These are phyloP conservation scores for Saccharomycopsis hybrid DNA, from an alignment of 1,139 yeast genomes.

Conservation along the genomic window DNA sequence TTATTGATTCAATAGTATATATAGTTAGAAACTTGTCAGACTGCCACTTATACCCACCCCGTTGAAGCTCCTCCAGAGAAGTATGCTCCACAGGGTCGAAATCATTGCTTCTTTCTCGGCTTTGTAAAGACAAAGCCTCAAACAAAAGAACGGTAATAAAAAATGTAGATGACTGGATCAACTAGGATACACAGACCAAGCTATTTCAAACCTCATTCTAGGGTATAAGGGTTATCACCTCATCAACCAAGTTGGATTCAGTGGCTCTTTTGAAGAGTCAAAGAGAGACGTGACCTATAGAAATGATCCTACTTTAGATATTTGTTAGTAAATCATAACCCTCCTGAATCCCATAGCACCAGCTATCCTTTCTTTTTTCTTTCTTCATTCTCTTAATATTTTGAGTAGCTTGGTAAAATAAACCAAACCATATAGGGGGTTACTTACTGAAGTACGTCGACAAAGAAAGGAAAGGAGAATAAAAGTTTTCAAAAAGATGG, in stretches of 20 bases:
- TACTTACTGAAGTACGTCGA: slow-evolving; percentile 75
- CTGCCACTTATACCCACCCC: slow-evolving; percentile 99
- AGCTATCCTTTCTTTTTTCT: too few species aligned
- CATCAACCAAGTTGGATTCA: slow-evolving; percentile 99
- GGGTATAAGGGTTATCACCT: slow-evolving; percentile 95
- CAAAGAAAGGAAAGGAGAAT: slow-evolving; percentile 39
- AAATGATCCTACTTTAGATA: slow-evolving; percentile 86
- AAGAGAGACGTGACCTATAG: slow-evolving; percentile 99
- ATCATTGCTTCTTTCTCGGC: slow-evolving; percentile 91
- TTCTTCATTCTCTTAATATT: too few species aligned
- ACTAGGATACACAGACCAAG: slow-evolving; percentile 81
- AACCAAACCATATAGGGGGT: slow-evolving; percentile 8
- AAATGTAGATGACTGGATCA: slow-evolving; percentile 66
- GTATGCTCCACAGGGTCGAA: slow-evolving; percentile 88
- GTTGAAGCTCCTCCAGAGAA: slow-evolving; percentile 64
- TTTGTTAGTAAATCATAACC: slow-evolving; percentile 4
- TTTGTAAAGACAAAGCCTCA: slow-evolving; percentile 23
- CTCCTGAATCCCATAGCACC: not conserved
- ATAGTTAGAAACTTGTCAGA: slow-evolving; percentile 76
- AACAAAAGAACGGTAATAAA: slow-evolving; percentile 40
- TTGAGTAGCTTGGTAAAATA: too few species aligned
- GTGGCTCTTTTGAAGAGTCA: slow-evolving; percentile 99
- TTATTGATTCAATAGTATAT: too few species aligned
- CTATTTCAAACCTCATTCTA: slow-evolving; percentile 75
- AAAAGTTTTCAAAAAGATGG: not conserved